Evolutionary conservation across 306 rosid species (phyloP), one percentile per base, ranked within the genome.

Genomic region (Dalbergia oliveri): DNA sequence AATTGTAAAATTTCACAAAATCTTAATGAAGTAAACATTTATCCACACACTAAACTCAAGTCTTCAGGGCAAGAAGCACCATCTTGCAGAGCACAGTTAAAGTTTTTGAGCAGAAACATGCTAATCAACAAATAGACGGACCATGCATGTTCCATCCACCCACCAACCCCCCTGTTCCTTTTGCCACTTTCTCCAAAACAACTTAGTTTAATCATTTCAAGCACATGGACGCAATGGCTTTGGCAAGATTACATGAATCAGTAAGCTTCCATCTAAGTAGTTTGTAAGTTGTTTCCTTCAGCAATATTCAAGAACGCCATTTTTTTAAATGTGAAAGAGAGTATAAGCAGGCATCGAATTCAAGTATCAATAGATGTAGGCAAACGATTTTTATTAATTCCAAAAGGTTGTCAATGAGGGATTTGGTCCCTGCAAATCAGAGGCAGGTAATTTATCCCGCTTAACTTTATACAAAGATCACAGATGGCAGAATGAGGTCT

Each of bases 401-500:
- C 61, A 12, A 21, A 34, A 41, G 44, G 53, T 12, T 47, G 15
- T 47, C 14, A 47, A 53, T 35, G 64, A 19, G 43, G 26, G 23
- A 14, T 66, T 15, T 77, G 39, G 50, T 58, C 69, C 44, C 49
- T 44, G 61, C 21, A 57, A 62, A 66, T 56, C 45, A 56, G 68
- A 15, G 41, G 37, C 69, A 68, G 60, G 57, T 68, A 68, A 79
- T 45, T 69, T 69, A 69, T 59, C 49, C 39, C 18, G 2, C 51
- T 59, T 47, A 79, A 60, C 44, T 15, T 31, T 34, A 6, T 11
- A 61, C 4, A 47, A 47, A 59, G 53, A 69, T 13, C 59, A 68
- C 31, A 51, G 35, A 59, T 44, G 18, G 77, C 19, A 79, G 70
- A 79, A 79, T 59, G 33, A 59, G 33, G 56, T 69, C 64, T 69